Conservation (phyloP, 2,329 filamentous ascomycete species). For the Paramyrothecium roridum region DNA sequence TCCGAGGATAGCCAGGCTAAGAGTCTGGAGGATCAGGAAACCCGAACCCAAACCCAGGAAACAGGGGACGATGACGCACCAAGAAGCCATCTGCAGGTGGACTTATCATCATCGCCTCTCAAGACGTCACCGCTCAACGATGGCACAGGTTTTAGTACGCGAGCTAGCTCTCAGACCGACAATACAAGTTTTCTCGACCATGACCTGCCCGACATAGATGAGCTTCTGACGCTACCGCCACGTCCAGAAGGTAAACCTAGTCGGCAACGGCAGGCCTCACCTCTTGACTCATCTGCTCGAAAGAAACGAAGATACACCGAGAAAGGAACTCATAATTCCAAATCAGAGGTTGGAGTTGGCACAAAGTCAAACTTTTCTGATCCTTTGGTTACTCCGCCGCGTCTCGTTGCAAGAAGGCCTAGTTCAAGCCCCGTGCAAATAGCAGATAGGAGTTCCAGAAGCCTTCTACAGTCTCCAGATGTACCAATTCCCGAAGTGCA, state of each 20-base stretch:
- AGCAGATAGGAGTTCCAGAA: background rate
- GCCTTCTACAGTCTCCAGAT: background rate
- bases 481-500: slow-evolving; percentile 1
- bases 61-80: background rate
- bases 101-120: slow-evolving; percentile 24
- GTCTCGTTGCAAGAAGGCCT: background rate
- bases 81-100: slow-evolving; percentile 5
- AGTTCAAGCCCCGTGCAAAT: background rate
- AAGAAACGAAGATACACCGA: slow-evolving; percentile 27
- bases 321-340: slow-evolving; percentile 26
- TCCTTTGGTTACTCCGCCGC: background rate
- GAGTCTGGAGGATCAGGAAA: slow-evolving; percentile 10
- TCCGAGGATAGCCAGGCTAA: slow-evolving; percentile 32
- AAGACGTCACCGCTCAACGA: slow-evolving; percentile 21
- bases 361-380: background rate
- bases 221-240: slow-evolving; percentile 22
- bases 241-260: slow-evolving; percentile 8
- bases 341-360: slow-evolving; percentile 8
- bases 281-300: slow-evolving; percentile 20
- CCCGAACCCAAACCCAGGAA: slow-evolving; percentile 8
- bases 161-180: slow-evolving; percentile 32
- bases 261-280: slow-evolving; percentile 17
- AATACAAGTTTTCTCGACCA: slow-evolving; percentile 32
- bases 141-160: slow-evolving; percentile 26
- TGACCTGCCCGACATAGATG: slow-evolving; percentile 33